phyloP scores from a whole-genome alignment of 768 basidiomycete species.

The Tremella mesenterica region DNA sequence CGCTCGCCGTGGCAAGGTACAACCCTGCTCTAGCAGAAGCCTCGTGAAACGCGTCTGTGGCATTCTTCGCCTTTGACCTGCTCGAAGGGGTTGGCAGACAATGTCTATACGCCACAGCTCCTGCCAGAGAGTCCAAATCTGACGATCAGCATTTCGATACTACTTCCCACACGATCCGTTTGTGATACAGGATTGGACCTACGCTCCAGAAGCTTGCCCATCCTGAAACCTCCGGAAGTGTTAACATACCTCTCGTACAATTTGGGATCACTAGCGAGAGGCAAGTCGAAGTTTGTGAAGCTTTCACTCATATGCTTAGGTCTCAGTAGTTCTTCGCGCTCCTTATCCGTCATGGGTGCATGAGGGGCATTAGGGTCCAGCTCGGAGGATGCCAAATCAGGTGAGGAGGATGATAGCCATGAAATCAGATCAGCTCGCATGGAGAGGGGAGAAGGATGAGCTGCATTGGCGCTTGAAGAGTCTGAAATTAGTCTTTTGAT shows the following conservation, averaged over 20 bases:
- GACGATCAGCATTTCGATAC: constrained; percentile 45
- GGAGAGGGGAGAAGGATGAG: constrained; percentile 31
- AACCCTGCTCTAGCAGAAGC: constrained; percentile 58
- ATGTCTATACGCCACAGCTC: constrained; percentile 75
- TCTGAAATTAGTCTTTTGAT: constrained; percentile 7
- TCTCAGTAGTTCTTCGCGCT: constrained; percentile 15
- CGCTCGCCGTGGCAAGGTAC: constrained; percentile 75
- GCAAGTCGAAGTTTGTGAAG: constrained; percentile 39
- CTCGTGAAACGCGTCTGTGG: constrained; percentile 49
- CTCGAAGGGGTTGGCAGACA: constrained; percentile 25
- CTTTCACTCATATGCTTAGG: constrained; percentile 41
- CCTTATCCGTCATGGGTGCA: constrained; percentile 5
- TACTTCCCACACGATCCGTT: not conserved
- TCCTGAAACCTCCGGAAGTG: constrained; percentile 33
- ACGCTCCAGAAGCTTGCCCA: constrained; percentile 42
- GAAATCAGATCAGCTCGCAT: constrained; percentile 30
- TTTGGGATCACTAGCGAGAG: constrained; percentile 26
- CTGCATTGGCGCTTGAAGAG: constrained; percentile 6
- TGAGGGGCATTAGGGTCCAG: not conserved
- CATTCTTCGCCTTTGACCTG: constrained; percentile 6
- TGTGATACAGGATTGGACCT: constrained; percentile 12
- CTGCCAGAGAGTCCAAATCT: constrained; percentile 75
- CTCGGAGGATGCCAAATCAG: constrained; percentile 21
- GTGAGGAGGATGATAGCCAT: constrained; percentile 30
- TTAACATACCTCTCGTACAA: constrained; percentile 39